A percentile compares a stretch with the other conserved stretches of the same genome.
phyloP scores from a whole-genome alignment of 768 basidiomycete genomes.

The Hygrophoropsis aurantiaca region DNA sequence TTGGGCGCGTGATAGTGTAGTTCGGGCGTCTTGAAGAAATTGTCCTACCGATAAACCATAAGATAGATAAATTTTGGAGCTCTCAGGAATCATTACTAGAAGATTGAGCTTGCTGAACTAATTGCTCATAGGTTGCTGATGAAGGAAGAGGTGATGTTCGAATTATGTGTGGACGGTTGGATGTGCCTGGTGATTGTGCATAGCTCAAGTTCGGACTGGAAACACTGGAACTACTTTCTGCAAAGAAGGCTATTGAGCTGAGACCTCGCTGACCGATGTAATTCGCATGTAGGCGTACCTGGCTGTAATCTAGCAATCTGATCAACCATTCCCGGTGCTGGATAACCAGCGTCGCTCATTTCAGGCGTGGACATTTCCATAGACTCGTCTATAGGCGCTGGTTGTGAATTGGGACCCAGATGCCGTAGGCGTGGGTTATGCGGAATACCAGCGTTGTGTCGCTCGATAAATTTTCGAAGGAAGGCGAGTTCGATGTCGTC shows the following conservation, averaged over 20 bases:
- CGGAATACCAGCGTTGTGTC: conserved; percentile 70
- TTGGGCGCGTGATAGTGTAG: conserved; percentile 60
- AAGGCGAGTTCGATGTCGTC: conserved; percentile 77
- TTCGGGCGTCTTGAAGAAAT: conserved; percentile 61
- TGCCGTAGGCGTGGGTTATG: conserved; percentile 81
- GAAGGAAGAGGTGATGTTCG: conserved; percentile 54
- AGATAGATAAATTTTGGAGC: conserved; percentile 3
- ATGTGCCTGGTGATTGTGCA: conserved; percentile 28
- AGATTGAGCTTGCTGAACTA: conserved; percentile 56
- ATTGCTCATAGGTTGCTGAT: conserved; percentile 49
- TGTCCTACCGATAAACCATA: conserved; percentile 42
- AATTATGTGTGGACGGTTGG: conserved; percentile 32
- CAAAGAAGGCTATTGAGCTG: conserved; percentile 3
- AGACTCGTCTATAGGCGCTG: conserved; percentile 31
- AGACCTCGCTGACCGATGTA: conserved; percentile 1
- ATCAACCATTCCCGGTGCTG: conserved; percentile 27
- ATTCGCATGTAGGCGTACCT: conserved; percentile 20
- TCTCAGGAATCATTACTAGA: conserved; percentile 47
- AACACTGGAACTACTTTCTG: conserved; percentile 27
- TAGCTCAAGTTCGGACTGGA: conserved; percentile 27
- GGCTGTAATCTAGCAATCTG: conserved; percentile 35
- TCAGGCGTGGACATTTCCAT: conserved; percentile 35
- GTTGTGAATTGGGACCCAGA: conserved; percentile 31
- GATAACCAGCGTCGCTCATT: conserved; percentile 32
- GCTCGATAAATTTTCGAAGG: conserved; percentile 79